Conservation (phyloP, 768 basidiomycete genomes). For the Pulveroboletus sp. region DNA sequence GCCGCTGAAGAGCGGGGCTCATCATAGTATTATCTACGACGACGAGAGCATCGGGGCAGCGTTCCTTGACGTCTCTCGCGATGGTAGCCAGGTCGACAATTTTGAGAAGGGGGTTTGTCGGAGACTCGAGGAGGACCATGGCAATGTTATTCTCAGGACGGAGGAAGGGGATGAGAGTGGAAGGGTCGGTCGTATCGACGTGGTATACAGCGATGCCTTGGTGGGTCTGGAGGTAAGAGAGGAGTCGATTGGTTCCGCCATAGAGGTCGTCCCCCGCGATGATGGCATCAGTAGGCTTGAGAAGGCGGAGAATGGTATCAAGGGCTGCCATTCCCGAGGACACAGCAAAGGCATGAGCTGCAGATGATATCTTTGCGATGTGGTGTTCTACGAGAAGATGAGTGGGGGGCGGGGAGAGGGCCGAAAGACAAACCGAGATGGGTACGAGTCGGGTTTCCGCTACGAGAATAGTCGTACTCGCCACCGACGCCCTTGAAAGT, state of each 20-base stretch:
- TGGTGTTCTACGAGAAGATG: constrained; percentile 70
- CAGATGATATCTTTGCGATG: constrained; percentile 93
- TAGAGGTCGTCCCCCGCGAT: constrained; percentile 97
- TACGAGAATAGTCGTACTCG: constrained; percentile 90
- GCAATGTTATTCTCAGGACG: constrained; percentile 64
- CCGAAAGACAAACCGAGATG: constrained; percentile 69
- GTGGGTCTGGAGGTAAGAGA: constrained; percentile 83
- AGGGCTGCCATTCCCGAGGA: constrained; percentile 98
- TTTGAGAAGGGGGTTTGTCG: constrained; percentile 95
- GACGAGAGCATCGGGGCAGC: constrained; percentile 72
- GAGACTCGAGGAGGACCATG: constrained; percentile 96
- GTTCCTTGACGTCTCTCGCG: constrained; percentile 76
- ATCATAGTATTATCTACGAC: constrained; percentile 99
- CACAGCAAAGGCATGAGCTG: constrained; percentile 83
- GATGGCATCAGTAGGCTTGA: constrained; percentile 94
- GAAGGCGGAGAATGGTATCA: constrained; percentile 87
- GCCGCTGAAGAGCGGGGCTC: constrained; percentile 96
- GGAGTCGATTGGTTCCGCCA: constrained; percentile 93
- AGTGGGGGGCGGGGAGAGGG: neutral
- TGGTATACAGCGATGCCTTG: constrained; percentile 88
- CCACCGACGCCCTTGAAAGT: constrained; percentile 94
- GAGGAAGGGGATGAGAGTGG: constrained; percentile 57
- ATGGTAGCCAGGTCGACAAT: constrained; percentile 87
- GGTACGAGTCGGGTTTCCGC: constrained; percentile 94
- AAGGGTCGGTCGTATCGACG: constrained; percentile 83